phyloP scores from a whole-genome alignment of 2,329 filamentous ascomycete species.

The Didymella segeticola region DNA sequence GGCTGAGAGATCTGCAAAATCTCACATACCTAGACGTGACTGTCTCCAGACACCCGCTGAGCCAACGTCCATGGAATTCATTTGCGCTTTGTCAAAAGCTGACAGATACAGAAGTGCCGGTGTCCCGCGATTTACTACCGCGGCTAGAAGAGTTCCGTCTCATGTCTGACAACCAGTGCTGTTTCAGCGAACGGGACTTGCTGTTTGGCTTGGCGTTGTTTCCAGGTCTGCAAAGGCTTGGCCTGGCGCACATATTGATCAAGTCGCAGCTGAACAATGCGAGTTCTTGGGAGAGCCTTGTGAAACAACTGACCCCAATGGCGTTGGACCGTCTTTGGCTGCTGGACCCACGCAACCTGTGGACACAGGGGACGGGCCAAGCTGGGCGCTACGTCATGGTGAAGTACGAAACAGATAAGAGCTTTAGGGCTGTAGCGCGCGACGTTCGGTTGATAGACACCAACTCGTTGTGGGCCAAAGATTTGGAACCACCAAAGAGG shows the following conservation, averaged over 20 bases:
- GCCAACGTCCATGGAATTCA: not conserved
- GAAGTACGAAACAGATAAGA: not conserved
- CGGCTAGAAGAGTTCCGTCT: conserved; percentile 3
- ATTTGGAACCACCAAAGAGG: not conserved
- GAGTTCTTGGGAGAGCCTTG: not conserved
- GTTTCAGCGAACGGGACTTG: not conserved
- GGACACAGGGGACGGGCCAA: not conserved
- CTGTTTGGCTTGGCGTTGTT: not conserved
- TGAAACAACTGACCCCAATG: not conserved
- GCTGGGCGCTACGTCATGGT: not conserved
- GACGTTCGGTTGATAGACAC: conserved; percentile 5
- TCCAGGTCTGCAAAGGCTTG: conserved; percentile 3
- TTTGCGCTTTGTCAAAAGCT: not conserved
- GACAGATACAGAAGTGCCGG: not conserved
- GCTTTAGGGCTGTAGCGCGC: not conserved
- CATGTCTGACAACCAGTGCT: conserved; percentile 10
- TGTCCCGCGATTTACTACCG: not conserved
- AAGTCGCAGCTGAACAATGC: not conserved
- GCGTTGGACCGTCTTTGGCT: conserved; percentile 7
- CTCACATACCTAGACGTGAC: conserved; percentile 8
- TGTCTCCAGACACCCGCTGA: not conserved
- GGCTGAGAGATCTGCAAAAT: not conserved
- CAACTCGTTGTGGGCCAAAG: not conserved
- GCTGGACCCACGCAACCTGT: conserved; percentile 4
- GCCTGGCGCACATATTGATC: conserved; percentile 8